Evolutionary conservation across 805 yeast genomes (phyloP).

Genomic region (Candida boleticola): DNA sequence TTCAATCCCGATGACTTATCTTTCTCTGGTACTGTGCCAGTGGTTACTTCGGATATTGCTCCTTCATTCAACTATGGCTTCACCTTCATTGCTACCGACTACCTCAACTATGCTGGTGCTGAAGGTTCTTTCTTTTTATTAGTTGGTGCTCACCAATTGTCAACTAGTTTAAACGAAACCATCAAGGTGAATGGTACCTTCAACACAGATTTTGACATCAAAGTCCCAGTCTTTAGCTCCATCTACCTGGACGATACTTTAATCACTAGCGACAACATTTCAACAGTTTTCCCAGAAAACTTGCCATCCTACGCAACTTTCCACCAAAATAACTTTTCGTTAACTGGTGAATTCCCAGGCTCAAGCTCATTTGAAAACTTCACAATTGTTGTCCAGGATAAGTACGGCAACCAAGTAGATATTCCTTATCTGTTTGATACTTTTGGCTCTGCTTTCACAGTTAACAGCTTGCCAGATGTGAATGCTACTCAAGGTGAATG

Average conservation of each 20-base stretch:
- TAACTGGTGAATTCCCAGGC: conserved; percentile 59
- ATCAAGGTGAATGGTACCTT: conserved; percentile 66
- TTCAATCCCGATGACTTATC: conserved; percentile 63
- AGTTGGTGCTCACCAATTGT: conserved; percentile 85
- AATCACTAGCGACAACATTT: conserved; percentile 52
- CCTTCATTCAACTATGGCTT: conserved; percentile 75
- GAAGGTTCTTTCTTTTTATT: conserved; percentile 67
- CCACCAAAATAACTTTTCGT: conserved; percentile 32
- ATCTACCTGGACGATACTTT: conserved; percentile 62
- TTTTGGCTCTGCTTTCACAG: conserved; percentile 55
- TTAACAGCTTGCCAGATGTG: conserved; percentile 48
- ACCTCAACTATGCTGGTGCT: conserved; percentile 68
- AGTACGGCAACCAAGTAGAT: conserved; percentile 57
- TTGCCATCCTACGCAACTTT: conserved; percentile 64
- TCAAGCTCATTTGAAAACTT: conserved; percentile 42
- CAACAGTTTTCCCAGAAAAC: conserved; percentile 45
- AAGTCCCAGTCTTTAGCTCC: conserved; percentile 59
- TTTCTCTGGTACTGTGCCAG: conserved; percentile 86
- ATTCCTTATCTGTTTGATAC: conserved; percentile 58
- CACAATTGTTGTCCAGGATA: conserved; percentile 57
- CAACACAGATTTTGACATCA: conserved; percentile 50
- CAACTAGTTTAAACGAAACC: conserved; percentile 60
- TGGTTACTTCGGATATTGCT: conserved; percentile 81
- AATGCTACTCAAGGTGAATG: conserved; percentile 67
- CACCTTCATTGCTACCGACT: conserved; percentile 76